A percentile compares a stretch with the other conserved stretches of the same genome.
Evolutionary conservation across 257 asterid species (phyloP).

Genomic region (Jacaranda copaia): DNA sequence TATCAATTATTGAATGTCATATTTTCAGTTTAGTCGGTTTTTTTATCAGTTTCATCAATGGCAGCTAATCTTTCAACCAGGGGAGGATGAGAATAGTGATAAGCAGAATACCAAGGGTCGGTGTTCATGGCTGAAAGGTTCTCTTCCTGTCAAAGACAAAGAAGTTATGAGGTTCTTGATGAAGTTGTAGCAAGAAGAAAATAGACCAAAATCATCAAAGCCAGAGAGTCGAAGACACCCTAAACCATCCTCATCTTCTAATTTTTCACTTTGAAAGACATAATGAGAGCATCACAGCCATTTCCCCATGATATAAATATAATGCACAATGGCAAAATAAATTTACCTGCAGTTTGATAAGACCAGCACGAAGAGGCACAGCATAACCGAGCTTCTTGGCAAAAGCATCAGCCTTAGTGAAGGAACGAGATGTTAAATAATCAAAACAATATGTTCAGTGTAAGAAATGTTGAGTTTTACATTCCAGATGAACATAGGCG

Average conservation of each 20-base stretch:
- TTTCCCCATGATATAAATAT: no score
- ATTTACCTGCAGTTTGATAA: slow-evolving; percentile 88
- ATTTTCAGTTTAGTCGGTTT: slow-evolving; percentile 56
- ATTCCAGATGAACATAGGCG: not conserved
- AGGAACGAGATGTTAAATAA: slow-evolving; percentile 20
- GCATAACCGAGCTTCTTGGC: slow-evolving; percentile 92
- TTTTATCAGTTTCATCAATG: slow-evolving; percentile 72
- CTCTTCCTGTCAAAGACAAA: slow-evolving; percentile 70
- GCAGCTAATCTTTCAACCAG: slow-evolving; percentile 92
- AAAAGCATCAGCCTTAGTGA: slow-evolving; percentile 84
- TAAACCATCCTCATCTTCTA: no score
- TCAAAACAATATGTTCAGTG: not conserved
- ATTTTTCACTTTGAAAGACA: not conserved
- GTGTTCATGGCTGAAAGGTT: slow-evolving; percentile 91
- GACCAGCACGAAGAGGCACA: slow-evolving; percentile 84
- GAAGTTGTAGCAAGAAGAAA: no score
- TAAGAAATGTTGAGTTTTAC: slow-evolving; percentile 24
- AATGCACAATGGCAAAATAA: slow-evolving; percentile 8
- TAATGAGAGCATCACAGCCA: no score
- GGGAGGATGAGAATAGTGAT: slow-evolving; percentile 97
- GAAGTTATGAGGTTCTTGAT: not conserved
- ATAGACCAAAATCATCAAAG: no score
- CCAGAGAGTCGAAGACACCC: no score
- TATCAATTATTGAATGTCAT: not conserved
- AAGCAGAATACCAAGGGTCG: slow-evolving; percentile 96